These are phyloP conservation scores for Rhododendron henanense DNA, from an alignment of 148 eudicot species.

Conservation along the genomic window DNA sequence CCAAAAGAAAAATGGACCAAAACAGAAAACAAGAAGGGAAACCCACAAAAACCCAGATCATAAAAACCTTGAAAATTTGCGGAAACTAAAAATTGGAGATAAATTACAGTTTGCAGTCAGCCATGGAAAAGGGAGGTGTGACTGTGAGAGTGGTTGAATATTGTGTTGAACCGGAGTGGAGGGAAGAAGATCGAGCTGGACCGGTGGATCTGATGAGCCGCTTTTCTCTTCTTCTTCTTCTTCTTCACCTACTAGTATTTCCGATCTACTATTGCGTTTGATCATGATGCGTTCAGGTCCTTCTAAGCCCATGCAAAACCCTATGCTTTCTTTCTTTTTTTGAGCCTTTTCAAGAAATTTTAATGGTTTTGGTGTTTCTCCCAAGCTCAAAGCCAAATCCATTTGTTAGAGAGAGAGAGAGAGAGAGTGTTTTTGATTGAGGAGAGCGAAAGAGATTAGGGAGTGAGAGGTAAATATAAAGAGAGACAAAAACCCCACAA, in stretches of 20 bases:
- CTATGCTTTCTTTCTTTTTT: constrained; percentile 18
- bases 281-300: not conserved
- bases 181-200: constrained; percentile 48
- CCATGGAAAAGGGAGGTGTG: constrained; percentile 24
- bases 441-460: not conserved
- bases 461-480: not conserved
- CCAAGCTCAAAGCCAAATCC: constrained; percentile 52
- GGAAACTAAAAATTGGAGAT: not conserved
- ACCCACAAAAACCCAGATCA: not conserved
- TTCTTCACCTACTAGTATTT: not conserved
- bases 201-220: constrained; percentile 30
- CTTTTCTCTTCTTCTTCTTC: constrained; percentile 6
- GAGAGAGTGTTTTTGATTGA: not conserved
- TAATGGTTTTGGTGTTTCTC: constrained; percentile 29
- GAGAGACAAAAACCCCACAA: not conserved
- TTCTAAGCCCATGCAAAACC: constrained; percentile 43
- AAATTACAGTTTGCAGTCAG: constrained; percentile 26
- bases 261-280: not conserved
- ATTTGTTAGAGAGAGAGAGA: constrained; percentile 9
- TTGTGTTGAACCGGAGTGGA: constrained; percentile 31
- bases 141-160: constrained; percentile 16
- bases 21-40: not conserved
- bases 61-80: not conserved
- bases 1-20: not conserved
- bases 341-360: constrained; percentile 20